These are phyloP conservation scores for Mycena pura DNA, from an alignment of 768 basidiomycete species.

Conservation along the genomic window DNA sequence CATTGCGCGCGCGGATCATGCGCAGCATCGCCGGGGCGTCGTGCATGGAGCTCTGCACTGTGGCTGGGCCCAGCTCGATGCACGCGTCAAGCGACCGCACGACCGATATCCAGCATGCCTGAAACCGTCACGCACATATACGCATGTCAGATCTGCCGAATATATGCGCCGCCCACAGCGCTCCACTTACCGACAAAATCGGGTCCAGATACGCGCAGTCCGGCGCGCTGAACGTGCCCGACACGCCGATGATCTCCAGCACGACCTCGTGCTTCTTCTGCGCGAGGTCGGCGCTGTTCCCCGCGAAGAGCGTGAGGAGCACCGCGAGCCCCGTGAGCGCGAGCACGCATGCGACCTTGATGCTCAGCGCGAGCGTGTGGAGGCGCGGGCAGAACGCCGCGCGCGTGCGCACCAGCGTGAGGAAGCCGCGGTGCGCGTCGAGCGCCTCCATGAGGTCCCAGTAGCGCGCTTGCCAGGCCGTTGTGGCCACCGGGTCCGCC, in stretches of 20 bases:
- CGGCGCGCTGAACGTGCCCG: slow-evolving; percentile 1
- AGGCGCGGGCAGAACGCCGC: slow-evolving; percentile 7
- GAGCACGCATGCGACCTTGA: slow-evolving; percentile 7
- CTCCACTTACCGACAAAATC: slow-evolving; percentile 12
- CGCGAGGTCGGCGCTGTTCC: not conserved
- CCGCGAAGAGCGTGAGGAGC: slow-evolving; percentile 39
- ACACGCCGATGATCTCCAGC: slow-evolving; percentile 9
- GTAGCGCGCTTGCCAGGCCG: slow-evolving; percentile 8
- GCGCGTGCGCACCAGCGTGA: slow-evolving; percentile 5
- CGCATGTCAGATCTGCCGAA: no score
- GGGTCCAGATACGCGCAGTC: not conserved
- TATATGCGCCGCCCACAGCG: no score
- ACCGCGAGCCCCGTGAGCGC: not conserved
- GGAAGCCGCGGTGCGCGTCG: slow-evolving; percentile 15
- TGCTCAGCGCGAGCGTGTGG: not conserved
- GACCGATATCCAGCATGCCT: slow-evolving; percentile 7
- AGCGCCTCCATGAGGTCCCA: slow-evolving; percentile 19
- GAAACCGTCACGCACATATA: not conserved
- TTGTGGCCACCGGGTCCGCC: not conserved
- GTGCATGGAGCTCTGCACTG: not conserved
- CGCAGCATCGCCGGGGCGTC: slow-evolving; percentile 3
- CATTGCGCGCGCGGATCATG: not conserved
- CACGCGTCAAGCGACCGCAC: not conserved
- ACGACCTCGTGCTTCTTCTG: slow-evolving; percentile 6
- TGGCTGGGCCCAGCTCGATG: not conserved